Evolutionary conservation across 2,329 filamentous ascomycete genomes (phyloP).

Genomic region (Sodiomyces alkalinus): DNA sequence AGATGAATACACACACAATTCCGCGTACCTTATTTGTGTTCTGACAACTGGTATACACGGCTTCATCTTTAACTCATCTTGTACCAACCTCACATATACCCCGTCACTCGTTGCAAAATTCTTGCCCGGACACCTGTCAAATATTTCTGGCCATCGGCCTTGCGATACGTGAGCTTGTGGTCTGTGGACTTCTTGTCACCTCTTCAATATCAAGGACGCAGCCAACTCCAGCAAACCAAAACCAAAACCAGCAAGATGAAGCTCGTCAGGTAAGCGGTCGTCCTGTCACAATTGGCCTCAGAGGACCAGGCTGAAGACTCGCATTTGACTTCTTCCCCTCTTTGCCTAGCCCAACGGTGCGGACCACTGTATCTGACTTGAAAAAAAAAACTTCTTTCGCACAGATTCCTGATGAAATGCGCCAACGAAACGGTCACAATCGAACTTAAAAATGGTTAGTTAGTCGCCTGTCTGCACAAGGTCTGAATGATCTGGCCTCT

Average conservation of each 20-base stretch:
- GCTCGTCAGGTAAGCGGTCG: conserved; percentile 72
- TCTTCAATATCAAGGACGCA: neutral
- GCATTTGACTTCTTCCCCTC: conserved; percentile 10
- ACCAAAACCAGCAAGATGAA: conserved; percentile 57
- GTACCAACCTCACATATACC: no score
- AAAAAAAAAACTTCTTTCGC: conserved; percentile 3
- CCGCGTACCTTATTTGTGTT: no score
- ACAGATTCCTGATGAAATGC: conserved; percentile 98
- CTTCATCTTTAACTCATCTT: no score
- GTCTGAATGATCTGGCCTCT: neutral
- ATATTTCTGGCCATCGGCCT: no score
- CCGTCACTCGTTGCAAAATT: no score
- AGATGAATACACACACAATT: no score
- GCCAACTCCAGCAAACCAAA: neutral
- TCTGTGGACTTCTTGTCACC: no score
- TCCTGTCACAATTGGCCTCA: no score
- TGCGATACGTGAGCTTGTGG: no score
- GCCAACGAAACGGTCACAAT: conserved; percentile 97
- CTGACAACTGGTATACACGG: no score
- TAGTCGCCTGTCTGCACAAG: no score
- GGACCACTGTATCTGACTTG: neutral
- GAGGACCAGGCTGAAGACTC: neutral
- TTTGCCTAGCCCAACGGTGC: conserved; percentile 11
- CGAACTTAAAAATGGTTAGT: conserved; percentile 89
- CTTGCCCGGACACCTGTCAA: no score